phyloP scores from a whole-genome alignment of 148 eudicot species.

The Rhododendron vialii region DNA sequence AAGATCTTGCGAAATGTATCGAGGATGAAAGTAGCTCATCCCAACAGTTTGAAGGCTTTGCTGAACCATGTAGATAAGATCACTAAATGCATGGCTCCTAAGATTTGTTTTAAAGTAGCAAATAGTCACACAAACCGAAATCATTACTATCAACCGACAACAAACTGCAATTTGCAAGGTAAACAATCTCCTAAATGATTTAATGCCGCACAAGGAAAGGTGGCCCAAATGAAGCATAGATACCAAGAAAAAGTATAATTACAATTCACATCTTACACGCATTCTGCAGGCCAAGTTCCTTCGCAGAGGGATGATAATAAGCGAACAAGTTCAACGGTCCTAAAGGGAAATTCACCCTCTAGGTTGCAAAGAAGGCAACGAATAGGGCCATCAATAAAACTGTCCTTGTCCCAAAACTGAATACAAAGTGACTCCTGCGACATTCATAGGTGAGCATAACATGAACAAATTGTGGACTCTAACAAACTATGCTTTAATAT shows the following conservation, averaged over 20 bases:
- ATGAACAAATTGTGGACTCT: conserved; percentile 6
- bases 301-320: conserved; percentile 79
- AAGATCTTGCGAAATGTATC: not conserved
- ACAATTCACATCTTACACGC: conserved; percentile 66
- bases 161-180: not conserved
- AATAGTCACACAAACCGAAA: not conserved
- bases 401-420: conserved; percentile 94
- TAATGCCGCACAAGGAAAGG: conserved; percentile 2
- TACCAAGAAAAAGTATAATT: not conserved
- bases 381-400: conserved; percentile 90
- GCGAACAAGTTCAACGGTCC: conserved; percentile 55
- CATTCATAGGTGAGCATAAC: conserved; percentile 5
- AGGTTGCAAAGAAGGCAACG: conserved; percentile 80
- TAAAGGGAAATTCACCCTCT: conserved; percentile 86
- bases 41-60: not conserved
- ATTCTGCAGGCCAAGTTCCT: conserved; percentile 96
- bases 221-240: conserved; percentile 4
- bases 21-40: not conserved
- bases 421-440: conserved; percentile 91
- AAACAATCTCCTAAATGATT: conserved; percentile 1
- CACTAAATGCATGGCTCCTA: not conserved
- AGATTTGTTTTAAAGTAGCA: not conserved
- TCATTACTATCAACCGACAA: not conserved
- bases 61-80: not conserved
- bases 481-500: not conserved